Percentiles rank a stretch among this genome's conserved stretches.
phyloP scores from a whole-genome alignment of 202 grass and related monocot genomes.

The Elaeis oleifera region DNA sequence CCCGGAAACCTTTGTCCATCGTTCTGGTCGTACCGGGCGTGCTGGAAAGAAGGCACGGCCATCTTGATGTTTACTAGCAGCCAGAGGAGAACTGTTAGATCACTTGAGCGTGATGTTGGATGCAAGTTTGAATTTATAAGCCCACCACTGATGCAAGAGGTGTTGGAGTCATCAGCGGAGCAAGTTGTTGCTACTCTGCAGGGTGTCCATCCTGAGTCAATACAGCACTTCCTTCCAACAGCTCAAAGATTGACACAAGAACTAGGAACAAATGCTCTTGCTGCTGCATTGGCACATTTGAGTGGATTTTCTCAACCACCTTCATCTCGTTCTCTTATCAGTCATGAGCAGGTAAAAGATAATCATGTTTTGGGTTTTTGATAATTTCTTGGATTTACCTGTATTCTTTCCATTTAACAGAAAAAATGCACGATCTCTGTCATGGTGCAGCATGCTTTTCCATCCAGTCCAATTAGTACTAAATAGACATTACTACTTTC shows the following conservation, averaged over 20 bases:
- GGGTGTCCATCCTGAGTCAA: constrained; percentile 70
- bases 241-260: constrained; percentile 69
- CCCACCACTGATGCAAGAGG: constrained; percentile 62
- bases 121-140: constrained; percentile 84
- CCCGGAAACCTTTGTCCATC: constrained; percentile 97
- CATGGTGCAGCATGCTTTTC: constrained; percentile 5
- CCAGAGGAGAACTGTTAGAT: constrained; percentile 88
- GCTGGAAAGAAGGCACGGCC: constrained; percentile 81
- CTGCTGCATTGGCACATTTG: constrained; percentile 92
- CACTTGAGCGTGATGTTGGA: constrained; percentile 85
- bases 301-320: constrained; percentile 97
- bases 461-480: neutral
- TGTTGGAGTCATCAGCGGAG: constrained; percentile 85
- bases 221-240: constrained; percentile 58
- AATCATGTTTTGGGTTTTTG: neutral
- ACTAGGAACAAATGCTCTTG: constrained; percentile 75
- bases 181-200: constrained; percentile 81
- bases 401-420: too few relatives aligned
- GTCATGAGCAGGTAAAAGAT: constrained; percentile 73
- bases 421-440: neutral
- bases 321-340: constrained; percentile 89
- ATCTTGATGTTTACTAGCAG: constrained; percentile 96
- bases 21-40: constrained; percentile 92
- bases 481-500: neutral
- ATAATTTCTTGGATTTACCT: constrained; percentile 10